Conservation (phyloP, 768 basidiomycete genomes). For the Tricholoma flavovirens region DNA sequence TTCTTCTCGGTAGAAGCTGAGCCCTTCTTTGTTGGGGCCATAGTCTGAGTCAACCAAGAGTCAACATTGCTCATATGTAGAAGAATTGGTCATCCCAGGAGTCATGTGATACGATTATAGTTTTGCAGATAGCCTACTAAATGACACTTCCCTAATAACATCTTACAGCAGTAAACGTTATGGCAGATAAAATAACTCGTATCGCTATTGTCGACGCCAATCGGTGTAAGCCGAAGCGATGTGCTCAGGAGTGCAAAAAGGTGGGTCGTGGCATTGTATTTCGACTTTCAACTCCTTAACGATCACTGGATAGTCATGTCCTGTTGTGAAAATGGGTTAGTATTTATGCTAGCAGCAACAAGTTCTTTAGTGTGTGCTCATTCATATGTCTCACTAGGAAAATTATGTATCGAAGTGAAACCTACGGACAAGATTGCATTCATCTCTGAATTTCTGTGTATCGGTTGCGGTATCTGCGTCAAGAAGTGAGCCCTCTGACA, state of each 20-base stretch:
- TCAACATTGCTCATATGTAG: no score
- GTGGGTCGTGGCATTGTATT: constrained; percentile 29
- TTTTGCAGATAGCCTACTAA: no score
- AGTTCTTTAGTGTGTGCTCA: not conserved
- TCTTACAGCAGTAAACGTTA: constrained; percentile 22
- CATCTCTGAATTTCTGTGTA: constrained; percentile 98
- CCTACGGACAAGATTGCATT: constrained; percentile 95
- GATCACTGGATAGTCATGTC: constrained; percentile 19
- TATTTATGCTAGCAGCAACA: not conserved
- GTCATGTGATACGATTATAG: constrained; percentile 14
- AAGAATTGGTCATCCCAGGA: no score
- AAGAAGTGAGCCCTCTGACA: constrained; percentile 73
- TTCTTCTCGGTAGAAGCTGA: constrained; percentile 24
- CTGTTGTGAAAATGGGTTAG: constrained; percentile 23
- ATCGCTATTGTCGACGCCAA: constrained; percentile 93
- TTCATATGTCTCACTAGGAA: constrained; percentile 38
- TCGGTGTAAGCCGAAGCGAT: constrained; percentile 94
- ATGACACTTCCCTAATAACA: constrained; percentile 8
- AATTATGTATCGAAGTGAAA: constrained; percentile 98
- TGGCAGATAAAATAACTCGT: constrained; percentile 96
- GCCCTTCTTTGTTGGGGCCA: constrained; percentile 31
- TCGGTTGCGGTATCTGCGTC: constrained; percentile 99
- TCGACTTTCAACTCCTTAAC: constrained; percentile 6
- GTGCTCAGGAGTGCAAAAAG: constrained; percentile 98
- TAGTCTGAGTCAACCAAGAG: constrained; percentile 11